Evolutionary conservation across 768 basidiomycete genomes (phyloP).

Genomic region (Nidularia pulvinata): DNA sequence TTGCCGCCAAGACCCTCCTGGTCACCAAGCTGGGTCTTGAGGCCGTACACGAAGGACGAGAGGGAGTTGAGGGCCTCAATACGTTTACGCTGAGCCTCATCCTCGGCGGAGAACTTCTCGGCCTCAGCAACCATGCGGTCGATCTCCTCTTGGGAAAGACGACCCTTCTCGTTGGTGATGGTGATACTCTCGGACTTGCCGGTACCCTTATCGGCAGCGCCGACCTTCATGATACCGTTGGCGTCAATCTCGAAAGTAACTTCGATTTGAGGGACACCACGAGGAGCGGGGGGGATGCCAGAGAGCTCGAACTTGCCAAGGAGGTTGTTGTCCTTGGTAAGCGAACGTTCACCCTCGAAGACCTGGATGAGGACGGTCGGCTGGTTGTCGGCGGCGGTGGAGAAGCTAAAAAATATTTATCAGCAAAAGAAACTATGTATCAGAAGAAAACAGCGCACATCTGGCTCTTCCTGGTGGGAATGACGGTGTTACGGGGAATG

Average conservation of each 20-base stretch:
- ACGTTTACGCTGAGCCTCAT: constrained; percentile 77
- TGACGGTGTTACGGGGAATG: constrained; percentile 97
- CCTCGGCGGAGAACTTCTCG: constrained; percentile 86
- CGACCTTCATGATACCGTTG: constrained; percentile 95
- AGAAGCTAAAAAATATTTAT: constrained; percentile 46
- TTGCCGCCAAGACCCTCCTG: constrained; percentile 92
- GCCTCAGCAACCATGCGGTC: constrained; percentile 96
- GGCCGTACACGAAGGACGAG: constrained; percentile 81
- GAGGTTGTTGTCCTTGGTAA: constrained; percentile 98
- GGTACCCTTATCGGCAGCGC: constrained; percentile 93
- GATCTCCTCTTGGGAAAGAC: constrained; percentile 87
- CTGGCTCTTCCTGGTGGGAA: constrained; percentile 97
- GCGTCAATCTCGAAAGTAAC: constrained; percentile 96
- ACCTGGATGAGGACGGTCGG: constrained; percentile 97
- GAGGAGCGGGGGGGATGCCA: constrained; percentile 91
- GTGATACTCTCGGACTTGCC: constrained; percentile 90
- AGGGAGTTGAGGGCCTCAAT: constrained; percentile 85
- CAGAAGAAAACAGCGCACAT: constrained; percentile 48
- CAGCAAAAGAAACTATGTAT: constrained; percentile 11
- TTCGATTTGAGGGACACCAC: constrained; percentile 97
- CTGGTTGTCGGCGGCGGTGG: constrained; percentile 88
- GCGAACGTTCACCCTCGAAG: constrained; percentile 94
- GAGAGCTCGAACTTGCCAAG: constrained; percentile 97
- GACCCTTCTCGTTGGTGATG: constrained; percentile 96
- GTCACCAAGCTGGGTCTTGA: constrained; percentile 87